Evolutionary conservation across 192 early-diverging fungal species (phyloP), one percentile per base, ranked within the genome.

Genomic region (Obelidium mucronatum): DNA sequence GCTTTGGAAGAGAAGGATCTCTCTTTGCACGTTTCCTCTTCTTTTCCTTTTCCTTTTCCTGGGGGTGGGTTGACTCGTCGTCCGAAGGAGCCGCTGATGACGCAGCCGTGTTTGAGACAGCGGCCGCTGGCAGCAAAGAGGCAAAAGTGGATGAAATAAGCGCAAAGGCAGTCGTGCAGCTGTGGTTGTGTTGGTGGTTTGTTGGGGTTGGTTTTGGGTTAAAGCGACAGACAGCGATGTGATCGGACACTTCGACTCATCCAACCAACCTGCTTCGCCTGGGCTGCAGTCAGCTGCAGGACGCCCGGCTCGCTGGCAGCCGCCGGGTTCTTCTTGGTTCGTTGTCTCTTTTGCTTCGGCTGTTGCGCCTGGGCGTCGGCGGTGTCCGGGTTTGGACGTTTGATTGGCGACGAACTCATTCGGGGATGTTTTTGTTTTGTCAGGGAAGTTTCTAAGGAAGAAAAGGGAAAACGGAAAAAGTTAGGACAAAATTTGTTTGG

Each of bases 1-100:
- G 40, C 30, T 40, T 40, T 22, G 66, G 66, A 13, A 40, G 42
- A 51, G 24, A 24, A 13, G 66, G 66, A 42, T 68, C 66, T 28
- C 66, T 28, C 31, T 68, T 68, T 8, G 3, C n/a, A 37, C 66
- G 66, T 37, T 40, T 40, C 66, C 3, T 5, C 55, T 58, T 58
- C 55, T 58, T 58, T 19, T 6, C 8, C 24, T 58, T 58, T 58
- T 58, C 55, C 6, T 44, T 17, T 44, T 44, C 42, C 6, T 5
- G 6, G 42, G 42, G 5, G 42, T 44, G 42, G 42, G 42, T 44
- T 5, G 42, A 5, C 5, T 5, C 5, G 42, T 44, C 42, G 42
- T 5, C 17, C 17, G 42, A 44, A 17, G 42, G 5, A 17, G 42
- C 17, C 17, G 42, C 42, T 11, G 42, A 44, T 5, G 42, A 11